These are phyloP conservation scores for Bretschneidera sinensis DNA, from an alignment of 345 rosid genomes.

Conservation along the genomic window DNA sequence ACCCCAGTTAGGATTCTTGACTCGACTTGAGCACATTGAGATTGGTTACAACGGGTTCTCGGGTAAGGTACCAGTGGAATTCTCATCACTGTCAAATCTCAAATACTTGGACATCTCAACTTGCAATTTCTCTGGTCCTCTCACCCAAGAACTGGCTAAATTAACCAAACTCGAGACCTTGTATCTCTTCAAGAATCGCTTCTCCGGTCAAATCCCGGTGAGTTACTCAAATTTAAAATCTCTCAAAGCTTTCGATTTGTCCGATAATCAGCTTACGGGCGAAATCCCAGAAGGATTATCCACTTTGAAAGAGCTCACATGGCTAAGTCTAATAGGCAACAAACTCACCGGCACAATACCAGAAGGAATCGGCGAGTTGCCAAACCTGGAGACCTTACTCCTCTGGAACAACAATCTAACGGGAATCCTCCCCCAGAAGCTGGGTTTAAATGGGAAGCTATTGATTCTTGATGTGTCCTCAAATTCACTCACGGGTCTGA, in stretches of 20 bases:
- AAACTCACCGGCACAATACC: constrained; percentile 62
- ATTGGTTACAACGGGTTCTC: constrained; percentile 67
- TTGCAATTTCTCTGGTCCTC: constrained; percentile 60
- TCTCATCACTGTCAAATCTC: constrained; percentile 45
- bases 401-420: constrained; percentile 74
- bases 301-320: constrained; percentile 45
- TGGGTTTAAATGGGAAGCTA: constrained; percentile 69
- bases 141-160: constrained; percentile 57
- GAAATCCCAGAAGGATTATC: constrained; percentile 51
- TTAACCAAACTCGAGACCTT: constrained; percentile 52
- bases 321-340: constrained; percentile 62
- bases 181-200: constrained; percentile 47
- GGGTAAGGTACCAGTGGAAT: constrained; percentile 65
- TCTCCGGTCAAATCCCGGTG: constrained; percentile 66
- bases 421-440: constrained; percentile 65
- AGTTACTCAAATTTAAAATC: constrained; percentile 47
- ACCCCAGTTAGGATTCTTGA: constrained; percentile 51
- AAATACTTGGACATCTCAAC: constrained; percentile 61
- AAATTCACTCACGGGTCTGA: constrained; percentile 64
- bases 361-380: constrained; percentile 52
- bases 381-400: constrained; percentile 44
- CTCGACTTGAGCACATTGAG: constrained; percentile 60
- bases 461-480: constrained; percentile 62
- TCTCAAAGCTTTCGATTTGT: constrained; percentile 57
- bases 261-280: constrained; percentile 66